Base-by-base conservation (phyloP, 129 eudicot species). In the Chrysanthemum makinoi region DNA sequence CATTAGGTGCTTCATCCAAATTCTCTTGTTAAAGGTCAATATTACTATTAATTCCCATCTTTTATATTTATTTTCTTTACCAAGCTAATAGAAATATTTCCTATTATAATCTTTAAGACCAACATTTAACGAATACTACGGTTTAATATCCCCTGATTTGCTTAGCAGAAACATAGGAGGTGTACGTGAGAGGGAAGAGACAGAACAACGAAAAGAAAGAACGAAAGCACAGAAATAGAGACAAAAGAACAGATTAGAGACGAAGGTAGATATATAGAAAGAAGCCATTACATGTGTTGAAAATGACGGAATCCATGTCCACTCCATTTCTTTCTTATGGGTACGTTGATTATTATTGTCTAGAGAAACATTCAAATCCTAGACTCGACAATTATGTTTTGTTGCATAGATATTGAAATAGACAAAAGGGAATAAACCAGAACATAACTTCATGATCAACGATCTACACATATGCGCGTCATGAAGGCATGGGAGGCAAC, bases 401-500 rank as follows among this genome's bases (percentile, higher is more conserved):
- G 66, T 69, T 49, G 60, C 18, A 64, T 35, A 51, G 15, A 53
- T 8, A n/a, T 69, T 30, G 26, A 19, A 26, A 11, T 66, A 62
- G 55, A 72, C 57, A 68, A 16, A 33, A 12, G 24, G 15, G 2
- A 20, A 17, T 6, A 11, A 49, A 22, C 46, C 46, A 15, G 20
- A 1, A 54, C 62, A 26, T 1, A 72, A 51, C 61, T 54, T 46
- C 46, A 70, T 76, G 79, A 62, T 44, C 72, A 39, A 39, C 46
- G 2, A 63, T 30, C 53, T 13, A 26, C 17, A 63, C 39, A 54
- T 5, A 39, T 46, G 22, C 20, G 6, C 35, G 82, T 26, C 86
- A 89, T 89, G 96, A 92, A 92, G 90, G 96, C 98, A 30, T 92
- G 98, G 98, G 98, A 88, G 72, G 94, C 96, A 56, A 88, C 96